A percentile compares a stretch with the other conserved stretches of the same genome.
Conservation (phyloP, 2,329 filamentous ascomycete species). For the Chaetomiaceae sp. region DNA sequence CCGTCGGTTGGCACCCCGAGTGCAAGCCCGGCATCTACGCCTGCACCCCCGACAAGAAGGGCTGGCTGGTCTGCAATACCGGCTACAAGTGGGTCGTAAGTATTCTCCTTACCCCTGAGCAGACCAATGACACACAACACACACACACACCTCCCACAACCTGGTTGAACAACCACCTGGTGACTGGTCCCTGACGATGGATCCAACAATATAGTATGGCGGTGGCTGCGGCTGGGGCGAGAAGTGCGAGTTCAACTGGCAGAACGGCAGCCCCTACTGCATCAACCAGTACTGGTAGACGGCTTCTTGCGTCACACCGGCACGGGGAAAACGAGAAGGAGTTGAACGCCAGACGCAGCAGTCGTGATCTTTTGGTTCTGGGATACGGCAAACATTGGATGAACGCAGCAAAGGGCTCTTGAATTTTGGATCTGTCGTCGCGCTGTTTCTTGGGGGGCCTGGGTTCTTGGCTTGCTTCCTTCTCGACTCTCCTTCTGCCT, state of each 20-base stretch:
- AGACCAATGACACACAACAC: too few relatives aligned
- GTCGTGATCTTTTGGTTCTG: neutral
- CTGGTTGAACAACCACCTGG: neutral
- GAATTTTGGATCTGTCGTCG: neutral
- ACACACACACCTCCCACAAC: too few relatives aligned
- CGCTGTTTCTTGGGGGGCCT: neutral
- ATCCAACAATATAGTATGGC: slow-evolving; percentile 16
- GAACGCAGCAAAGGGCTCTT: neutral
- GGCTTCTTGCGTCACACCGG: neutral
- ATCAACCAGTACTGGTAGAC: slow-evolving; percentile 8
- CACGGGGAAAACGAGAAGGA: neutral
- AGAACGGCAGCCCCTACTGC: slow-evolving; percentile 25
- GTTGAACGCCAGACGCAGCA: neutral
- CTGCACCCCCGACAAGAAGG: slow-evolving; percentile 7
- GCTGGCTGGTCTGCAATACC: slow-evolving; percentile 23
- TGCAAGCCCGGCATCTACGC: slow-evolving; percentile 10
- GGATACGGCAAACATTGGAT: neutral
- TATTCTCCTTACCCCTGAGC: neutral
- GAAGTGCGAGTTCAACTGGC: slow-evolving; percentile 17
- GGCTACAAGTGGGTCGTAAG: slow-evolving; percentile 20
- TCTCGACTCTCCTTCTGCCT: slow-evolving; percentile 8
- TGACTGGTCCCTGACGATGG: slow-evolving; percentile 1
- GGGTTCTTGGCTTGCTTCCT: neutral
- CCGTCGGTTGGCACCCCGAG: neutral
- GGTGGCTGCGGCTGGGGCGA: slow-evolving; percentile 17